Percentiles rank a stretch among this genome's conserved stretches.
Conservation (phyloP, 2,329 filamentous ascomycete genomes). For the Sporothrix pseudoabietina region DNA sequence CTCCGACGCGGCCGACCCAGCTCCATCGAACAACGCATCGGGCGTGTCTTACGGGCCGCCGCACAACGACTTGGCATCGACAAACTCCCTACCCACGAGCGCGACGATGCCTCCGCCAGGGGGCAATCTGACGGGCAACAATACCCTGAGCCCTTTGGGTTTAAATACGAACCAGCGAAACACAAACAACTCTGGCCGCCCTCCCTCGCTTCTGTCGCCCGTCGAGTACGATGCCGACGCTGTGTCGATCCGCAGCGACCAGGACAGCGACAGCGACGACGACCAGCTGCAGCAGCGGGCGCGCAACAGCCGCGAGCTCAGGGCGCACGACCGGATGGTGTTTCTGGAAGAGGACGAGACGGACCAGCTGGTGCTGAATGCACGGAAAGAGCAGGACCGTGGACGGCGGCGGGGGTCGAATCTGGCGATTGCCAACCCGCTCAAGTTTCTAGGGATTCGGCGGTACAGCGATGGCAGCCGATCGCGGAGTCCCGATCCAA, state of each 20-base stretch:
- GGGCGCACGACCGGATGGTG: slow-evolving; percentile 68
- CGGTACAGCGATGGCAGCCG: slow-evolving; percentile 43
- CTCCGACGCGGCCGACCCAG: neutral
- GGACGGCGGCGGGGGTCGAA: slow-evolving; percentile 52
- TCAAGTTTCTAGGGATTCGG: slow-evolving; percentile 47
- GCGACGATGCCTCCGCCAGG: slow-evolving; percentile 3
- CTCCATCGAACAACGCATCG: neutral
- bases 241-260: slow-evolving; percentile 67
- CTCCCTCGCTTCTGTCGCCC: slow-evolving; percentile 60
- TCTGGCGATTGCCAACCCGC: slow-evolving; percentile 51
- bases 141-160: neutral
- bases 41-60: neutral
- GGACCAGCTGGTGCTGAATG: slow-evolving; percentile 60
- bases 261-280: slow-evolving; percentile 76
- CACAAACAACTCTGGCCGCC: neutral
- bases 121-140: slow-evolving; percentile 10
- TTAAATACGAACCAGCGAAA: neutral
- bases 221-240: slow-evolving; percentile 69
- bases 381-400: slow-evolving; percentile 54
- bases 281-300: slow-evolving; percentile 67
- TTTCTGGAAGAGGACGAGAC: slow-evolving; percentile 75
- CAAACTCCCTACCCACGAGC: neutral
- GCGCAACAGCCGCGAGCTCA: slow-evolving; percentile 69
- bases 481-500: slow-evolving; percentile 24
- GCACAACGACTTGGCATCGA: neutral